phyloP scores from a whole-genome alignment of 2,329 filamentous ascomycete genomes.

The Ophiostoma sp. region DNA sequence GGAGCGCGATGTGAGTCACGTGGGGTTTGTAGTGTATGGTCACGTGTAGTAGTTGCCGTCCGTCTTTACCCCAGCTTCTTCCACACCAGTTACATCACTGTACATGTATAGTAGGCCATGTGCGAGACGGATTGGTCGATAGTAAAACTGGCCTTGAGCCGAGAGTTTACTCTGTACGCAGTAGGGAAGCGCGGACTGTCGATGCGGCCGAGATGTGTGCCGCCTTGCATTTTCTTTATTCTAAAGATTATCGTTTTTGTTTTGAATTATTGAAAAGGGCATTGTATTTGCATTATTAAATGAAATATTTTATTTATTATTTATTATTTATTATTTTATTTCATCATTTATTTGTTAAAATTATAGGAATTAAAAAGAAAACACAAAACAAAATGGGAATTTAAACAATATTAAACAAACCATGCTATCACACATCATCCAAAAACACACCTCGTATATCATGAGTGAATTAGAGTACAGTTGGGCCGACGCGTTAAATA shows the following conservation, averaged over 20 bases:
- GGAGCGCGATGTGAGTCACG: not conserved
- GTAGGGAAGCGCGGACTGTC: not conserved
- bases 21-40: not conserved
- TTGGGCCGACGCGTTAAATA: not conserved
- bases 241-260: not conserved
- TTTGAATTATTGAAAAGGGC: not conserved
- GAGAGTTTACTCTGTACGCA: not conserved
- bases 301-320: not conserved
- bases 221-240: not conserved
- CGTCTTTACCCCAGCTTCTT: not conserved
- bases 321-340: no score
- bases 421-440: no score
- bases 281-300: not conserved
- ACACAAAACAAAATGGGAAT: no score
- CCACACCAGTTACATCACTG: not conserved
- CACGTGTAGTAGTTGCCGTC: not conserved
- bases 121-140: constrained; percentile 3
- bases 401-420: no score
- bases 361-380: no score
- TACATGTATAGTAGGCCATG: not conserved
- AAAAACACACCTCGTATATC: no score
- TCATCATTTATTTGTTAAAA: no score
- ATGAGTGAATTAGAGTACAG: not conserved
- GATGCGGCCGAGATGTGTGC: not conserved
- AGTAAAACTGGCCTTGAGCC: not conserved